phyloP scores from a whole-genome alignment of 2,329 filamentous ascomycete genomes.

The Ceratocystis variospora region DNA sequence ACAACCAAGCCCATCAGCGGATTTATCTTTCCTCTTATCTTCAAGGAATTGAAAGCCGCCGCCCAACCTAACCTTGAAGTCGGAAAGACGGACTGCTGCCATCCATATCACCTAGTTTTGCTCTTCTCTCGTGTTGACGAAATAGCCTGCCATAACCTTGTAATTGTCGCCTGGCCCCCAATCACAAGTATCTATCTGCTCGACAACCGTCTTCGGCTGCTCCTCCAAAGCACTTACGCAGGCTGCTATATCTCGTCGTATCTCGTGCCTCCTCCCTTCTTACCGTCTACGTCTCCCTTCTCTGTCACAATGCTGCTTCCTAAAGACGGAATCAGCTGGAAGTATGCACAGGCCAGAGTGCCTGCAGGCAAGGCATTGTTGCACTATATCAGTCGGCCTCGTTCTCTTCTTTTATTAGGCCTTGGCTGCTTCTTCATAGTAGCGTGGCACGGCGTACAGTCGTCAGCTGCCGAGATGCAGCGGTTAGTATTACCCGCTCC shows the following conservation, averaged over 20 bases:
- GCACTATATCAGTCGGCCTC: slow-evolving; percentile 58
- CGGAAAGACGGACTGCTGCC: not conserved
- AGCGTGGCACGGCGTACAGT: slow-evolving; percentile 76
- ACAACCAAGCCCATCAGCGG: not conserved
- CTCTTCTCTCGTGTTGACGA: not conserved
- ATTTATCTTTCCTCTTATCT: not conserved
- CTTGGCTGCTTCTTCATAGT: slow-evolving; percentile 58
- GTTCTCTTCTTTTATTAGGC: slow-evolving; percentile 61
- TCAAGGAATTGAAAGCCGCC: not conserved
- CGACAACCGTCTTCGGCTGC: too few relatives aligned
- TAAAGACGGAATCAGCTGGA: slow-evolving; percentile 85
- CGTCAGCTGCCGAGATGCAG: slow-evolving; percentile 75
- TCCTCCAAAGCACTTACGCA: not conserved
- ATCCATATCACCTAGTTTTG: not conserved
- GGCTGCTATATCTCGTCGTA: not conserved
- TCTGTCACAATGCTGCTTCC: slow-evolving; percentile 62
- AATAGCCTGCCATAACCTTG: not conserved
- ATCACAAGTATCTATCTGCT: too few relatives aligned
- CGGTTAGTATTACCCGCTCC: slow-evolving; percentile 43
- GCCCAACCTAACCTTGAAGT: not conserved
- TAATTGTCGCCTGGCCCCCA: not conserved
- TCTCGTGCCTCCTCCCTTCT: not conserved
- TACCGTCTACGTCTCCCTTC: slow-evolving; percentile 22
- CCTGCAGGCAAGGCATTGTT: slow-evolving; percentile 62
- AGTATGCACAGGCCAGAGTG: slow-evolving; percentile 66